Conservation (phyloP, 2,329 filamentous ascomycete species). For the Fulvia fulva region DNA sequence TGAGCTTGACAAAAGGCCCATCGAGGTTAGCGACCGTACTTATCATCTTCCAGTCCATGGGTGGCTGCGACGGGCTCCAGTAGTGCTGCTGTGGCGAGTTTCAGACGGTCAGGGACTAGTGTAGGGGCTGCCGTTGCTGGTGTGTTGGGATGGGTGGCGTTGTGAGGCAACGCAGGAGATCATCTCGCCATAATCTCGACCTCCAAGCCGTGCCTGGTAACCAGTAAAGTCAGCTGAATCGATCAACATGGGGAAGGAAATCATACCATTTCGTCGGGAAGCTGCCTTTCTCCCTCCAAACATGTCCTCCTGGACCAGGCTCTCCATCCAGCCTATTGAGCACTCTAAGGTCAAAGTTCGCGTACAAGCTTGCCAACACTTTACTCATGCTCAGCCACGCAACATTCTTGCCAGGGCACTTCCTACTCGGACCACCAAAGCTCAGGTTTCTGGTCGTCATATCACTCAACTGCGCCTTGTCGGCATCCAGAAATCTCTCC, state of each 20-base stretch:
- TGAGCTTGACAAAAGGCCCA: neutral
- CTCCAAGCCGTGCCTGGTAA: constrained; percentile 4
- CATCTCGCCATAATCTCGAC: constrained; percentile 4
- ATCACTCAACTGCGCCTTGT: neutral
- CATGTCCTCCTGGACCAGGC: constrained; percentile 3
- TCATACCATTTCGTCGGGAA: constrained; percentile 10
- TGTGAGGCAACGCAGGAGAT: too few relatives aligned
- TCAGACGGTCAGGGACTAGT: neutral
- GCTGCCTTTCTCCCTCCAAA: constrained; percentile 4
- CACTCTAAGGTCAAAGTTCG: constrained; percentile 5
- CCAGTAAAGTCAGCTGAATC: too few relatives aligned
- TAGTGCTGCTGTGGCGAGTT: constrained; percentile 1
- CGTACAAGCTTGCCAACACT: constrained; percentile 3
- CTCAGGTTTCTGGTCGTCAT: constrained; percentile 8
- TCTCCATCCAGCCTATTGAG: constrained; percentile 7
- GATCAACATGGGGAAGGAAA: too few relatives aligned
- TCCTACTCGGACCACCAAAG: constrained; percentile 4
- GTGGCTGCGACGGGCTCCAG: neutral
- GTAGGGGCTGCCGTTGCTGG: neutral
- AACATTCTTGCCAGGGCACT: constrained; percentile 9
- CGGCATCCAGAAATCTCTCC: neutral
- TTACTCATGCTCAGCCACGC: constrained; percentile 8
- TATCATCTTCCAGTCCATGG: neutral
- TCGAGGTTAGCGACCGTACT: neutral
- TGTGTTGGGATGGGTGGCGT: neutral